These are phyloP conservation scores for Thraustochytrium sp. DNA, from an alignment of 352 stramenopile species.

Conservation along the genomic window DNA sequence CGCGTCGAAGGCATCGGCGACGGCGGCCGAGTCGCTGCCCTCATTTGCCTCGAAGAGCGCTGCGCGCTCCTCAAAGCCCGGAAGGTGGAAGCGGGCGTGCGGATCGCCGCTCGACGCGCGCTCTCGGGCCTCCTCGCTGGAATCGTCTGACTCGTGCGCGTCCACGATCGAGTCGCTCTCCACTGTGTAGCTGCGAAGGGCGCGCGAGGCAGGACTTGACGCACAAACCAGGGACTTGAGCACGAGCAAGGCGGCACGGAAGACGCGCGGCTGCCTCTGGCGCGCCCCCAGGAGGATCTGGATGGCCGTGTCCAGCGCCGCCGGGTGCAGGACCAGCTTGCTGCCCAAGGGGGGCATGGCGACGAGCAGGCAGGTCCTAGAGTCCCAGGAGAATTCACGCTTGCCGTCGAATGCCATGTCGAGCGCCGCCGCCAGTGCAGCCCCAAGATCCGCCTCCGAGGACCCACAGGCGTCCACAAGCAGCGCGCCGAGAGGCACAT, in stretches of 20 bases:
- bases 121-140: too few relatives aligned
- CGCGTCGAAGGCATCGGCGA: neutral
- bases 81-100: neutral
- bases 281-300: neutral
- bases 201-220: too few relatives aligned
- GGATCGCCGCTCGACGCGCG: too few relatives aligned
- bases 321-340: neutral
- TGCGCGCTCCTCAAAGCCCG: neutral
- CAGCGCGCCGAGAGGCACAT: neutral
- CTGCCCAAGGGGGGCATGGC: neutral
- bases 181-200: too few relatives aligned
- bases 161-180: too few relatives aligned
- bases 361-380: neutral
- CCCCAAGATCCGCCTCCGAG: neutral
- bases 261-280: neutral
- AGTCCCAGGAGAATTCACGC: neutral
- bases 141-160: too few relatives aligned
- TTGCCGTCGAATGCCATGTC: slow-evolving; percentile 20
- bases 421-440: neutral
- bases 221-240: neutral
- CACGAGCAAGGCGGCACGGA: neutral
- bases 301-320: neutral
- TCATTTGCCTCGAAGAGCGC: neutral
- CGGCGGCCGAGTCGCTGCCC: neutral
- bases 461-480: neutral